phyloP scores from a whole-genome alignment of 257 asterid species.

The Coffea canephora region DNA sequence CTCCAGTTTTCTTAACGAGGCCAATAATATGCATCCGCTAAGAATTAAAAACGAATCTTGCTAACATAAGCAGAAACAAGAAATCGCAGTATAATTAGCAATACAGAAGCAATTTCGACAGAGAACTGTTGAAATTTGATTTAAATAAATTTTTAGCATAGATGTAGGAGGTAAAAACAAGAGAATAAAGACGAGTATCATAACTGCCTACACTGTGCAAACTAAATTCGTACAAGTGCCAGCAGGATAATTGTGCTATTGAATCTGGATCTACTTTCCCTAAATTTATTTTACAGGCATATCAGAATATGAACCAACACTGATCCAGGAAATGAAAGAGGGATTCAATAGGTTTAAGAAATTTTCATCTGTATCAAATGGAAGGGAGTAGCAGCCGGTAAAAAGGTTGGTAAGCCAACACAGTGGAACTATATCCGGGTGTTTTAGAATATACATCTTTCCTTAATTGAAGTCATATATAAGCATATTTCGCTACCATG shows the following conservation, averaged over 20 bases:
- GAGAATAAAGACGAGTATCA: not conserved
- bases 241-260: not conserved
- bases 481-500: too few species aligned
- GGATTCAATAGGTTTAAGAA: not conserved
- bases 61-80: not conserved
- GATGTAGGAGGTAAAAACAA: not conserved
- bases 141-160: not conserved
- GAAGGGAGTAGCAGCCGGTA: not conserved
- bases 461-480: too few species aligned
- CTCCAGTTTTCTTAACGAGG: not conserved
- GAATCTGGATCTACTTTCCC: not conserved
- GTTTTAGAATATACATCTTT: too few species aligned
- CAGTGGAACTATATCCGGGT: not conserved
- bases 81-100: not conserved
- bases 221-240: not conserved
- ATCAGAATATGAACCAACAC: not conserved
- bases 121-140: not conserved
- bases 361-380: not conserved
- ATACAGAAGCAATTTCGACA: not conserved
- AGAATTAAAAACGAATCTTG: not conserved
- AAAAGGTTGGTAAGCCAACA: not conserved
- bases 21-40: not conserved
- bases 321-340: not conserved
- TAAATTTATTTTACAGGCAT: too few species aligned
- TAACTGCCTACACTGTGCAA: not conserved